Base-by-base conservation (phyloP, 1,139 yeast species). In the Saccharomycopsis hybrid region DNA sequence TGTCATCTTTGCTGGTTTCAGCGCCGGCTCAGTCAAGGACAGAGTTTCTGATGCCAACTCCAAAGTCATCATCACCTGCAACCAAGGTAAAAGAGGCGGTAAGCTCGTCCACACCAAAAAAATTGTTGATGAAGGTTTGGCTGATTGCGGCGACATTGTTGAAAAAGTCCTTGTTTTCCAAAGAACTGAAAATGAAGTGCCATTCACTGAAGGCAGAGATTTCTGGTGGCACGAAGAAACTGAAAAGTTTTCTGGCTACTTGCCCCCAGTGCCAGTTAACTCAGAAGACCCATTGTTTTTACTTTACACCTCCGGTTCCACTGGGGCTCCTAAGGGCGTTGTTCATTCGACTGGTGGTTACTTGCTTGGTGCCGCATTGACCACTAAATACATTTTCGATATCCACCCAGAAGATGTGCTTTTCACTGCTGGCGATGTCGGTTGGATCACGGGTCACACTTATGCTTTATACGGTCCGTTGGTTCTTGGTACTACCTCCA, bases 361-460 rank as follows among this genome's bases (percentile, higher is more conserved):
- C 73, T 76, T 92, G 59, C 75, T 92, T 59, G 97, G 97, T 58
- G 97, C 98, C 46, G 95, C 96, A 49, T 72, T 90, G 70, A 87
- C 97, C 54, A 87, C 97, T 54, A 86, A 85, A 69, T 92, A 90
- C 68, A 86, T 90, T 52, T 92, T 92, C 65, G 98, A 94, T 68
- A 76, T 92, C 52, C 96, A 89, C 66, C 79, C 83, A 49, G 86
- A 85, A 62, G 98, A 92, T 67, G 77, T 85, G 50, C 74, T 92
- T 55, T 92, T 92, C 76, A 90, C 97, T 49, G 97, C 97, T 51
- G 97, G 97, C 67, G 98, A 92, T 68, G 96, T 92, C 49, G 98
- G 98, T 67, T 92, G 98, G 98, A 92, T 92, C 65, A 92, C 98
- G 41, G 98, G 98, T 62, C 98, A 92, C 70, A 85, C 97, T 39